Evolutionary conservation across 2,329 filamentous ascomycete genomes (phyloP).

Genomic region (Dothideomycetes sp.): DNA sequence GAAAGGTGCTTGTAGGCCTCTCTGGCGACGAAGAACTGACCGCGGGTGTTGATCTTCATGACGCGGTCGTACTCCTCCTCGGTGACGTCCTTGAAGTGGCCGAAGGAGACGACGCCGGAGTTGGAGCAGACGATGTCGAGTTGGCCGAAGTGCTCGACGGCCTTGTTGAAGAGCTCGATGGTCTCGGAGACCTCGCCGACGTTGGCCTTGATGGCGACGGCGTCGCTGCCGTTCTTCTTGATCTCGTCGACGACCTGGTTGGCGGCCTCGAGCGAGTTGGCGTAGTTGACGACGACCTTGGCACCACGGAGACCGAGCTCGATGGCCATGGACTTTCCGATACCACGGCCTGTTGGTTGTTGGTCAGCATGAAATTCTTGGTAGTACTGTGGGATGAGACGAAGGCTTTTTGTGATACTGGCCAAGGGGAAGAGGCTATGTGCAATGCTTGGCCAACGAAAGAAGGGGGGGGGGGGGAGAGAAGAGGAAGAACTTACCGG

Average conservation of each 20-base stretch:
- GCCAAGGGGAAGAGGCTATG: too few relatives aligned
- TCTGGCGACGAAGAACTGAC: constrained; percentile 54
- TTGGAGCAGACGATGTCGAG: constrained; percentile 64
- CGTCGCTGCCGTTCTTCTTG: constrained; percentile 54
- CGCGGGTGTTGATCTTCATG: constrained; percentile 53
- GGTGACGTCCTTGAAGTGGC: constrained; percentile 44
- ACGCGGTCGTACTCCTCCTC: constrained; percentile 50
- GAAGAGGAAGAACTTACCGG: constrained; percentile 28
- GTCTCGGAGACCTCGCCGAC: constrained; percentile 57
- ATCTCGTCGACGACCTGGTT: constrained; percentile 58
- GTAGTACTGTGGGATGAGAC: too few relatives aligned
- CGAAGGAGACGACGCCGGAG: constrained; percentile 49
- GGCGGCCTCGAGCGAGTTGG: constrained; percentile 55
- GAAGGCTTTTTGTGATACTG: background rate
- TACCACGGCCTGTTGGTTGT: constrained; percentile 46
- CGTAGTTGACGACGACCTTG: constrained; percentile 59
- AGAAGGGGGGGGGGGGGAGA: background rate
- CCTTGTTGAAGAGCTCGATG: constrained; percentile 53
- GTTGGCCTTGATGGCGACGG: constrained; percentile 58
- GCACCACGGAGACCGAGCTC: constrained; percentile 57
- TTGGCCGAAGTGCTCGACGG: constrained; percentile 54
- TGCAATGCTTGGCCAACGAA: background rate
- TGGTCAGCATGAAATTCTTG: too few relatives aligned
- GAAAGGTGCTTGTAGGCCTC: constrained; percentile 47
- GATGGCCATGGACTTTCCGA: constrained; percentile 57